A percentile compares a stretch with the other conserved stretches of the same genome.
Evolutionary conservation across 495 filamentous ascomycete genomes (phyloP).

Genomic region (Hypoxylon cercidicola): DNA sequence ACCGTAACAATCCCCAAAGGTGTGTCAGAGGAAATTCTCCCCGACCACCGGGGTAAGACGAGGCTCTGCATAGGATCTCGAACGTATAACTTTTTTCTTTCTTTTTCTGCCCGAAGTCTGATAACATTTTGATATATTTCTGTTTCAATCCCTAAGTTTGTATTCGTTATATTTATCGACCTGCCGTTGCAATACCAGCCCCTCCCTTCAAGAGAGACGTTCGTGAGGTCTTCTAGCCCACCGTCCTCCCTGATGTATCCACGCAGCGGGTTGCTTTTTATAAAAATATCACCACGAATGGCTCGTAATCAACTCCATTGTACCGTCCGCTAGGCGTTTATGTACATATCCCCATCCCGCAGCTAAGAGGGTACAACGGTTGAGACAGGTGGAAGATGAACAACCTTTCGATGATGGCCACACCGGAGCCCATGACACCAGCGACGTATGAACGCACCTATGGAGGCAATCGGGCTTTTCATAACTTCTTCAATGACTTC

Average conservation of each 20-base stretch:
- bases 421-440: slow-evolving; percentile 51
- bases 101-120: neutral
- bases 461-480: slow-evolving; percentile 67
- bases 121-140: slow-evolving; percentile 2
- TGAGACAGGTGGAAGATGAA: slow-evolving; percentile 8
- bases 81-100: slow-evolving; percentile 1
- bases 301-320: slow-evolving; percentile 5
- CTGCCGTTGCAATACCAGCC: neutral
- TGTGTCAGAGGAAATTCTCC: slow-evolving; percentile 31
- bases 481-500: slow-evolving; percentile 68
- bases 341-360: slow-evolving; percentile 1
- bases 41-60: slow-evolving; percentile 21
- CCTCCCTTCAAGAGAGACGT: neutral
- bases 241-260: slow-evolving; percentile 4
- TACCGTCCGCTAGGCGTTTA: slow-evolving; percentile 1
- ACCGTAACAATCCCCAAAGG: slow-evolving; percentile 24
- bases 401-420: slow-evolving; percentile 32
- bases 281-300: slow-evolving; percentile 15
- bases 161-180: neutral
- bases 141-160: neutral
- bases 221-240: neutral
- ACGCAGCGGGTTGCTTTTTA: neutral
- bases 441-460: slow-evolving; percentile 48
- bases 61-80: slow-evolving; percentile 22
- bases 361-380: slow-evolving; percentile 5